Conservation (phyloP, 106 monocot species). For the Narthecium ossifragum region DNA sequence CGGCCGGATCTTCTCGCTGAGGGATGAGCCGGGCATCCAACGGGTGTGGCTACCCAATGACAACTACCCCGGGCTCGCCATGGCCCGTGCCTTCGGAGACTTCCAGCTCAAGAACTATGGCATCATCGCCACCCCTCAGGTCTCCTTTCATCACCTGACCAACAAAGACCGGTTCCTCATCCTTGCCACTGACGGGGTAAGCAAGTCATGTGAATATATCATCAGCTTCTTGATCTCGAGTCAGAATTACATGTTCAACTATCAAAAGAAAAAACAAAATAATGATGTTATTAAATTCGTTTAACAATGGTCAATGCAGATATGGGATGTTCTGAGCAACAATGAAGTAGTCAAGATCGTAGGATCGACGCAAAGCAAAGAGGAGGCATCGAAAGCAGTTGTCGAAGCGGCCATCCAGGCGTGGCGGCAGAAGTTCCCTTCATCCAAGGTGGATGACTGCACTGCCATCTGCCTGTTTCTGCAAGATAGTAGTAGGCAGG, state of each 20-base stretch:
- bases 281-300: background rate
- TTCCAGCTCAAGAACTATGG: slow-evolving; percentile 77
- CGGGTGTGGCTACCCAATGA: slow-evolving; percentile 78
- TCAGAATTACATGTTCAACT: too few species aligned
- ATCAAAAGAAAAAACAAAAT: too few species aligned
- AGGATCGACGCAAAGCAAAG: slow-evolving; percentile 21
- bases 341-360: slow-evolving; percentile 54
- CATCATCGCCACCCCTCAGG: slow-evolving; percentile 74
- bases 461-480: slow-evolving; percentile 74
- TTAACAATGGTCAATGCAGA: slow-evolving; percentile 15
- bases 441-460: slow-evolving; percentile 74
- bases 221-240: too few species aligned
- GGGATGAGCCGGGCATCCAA: slow-evolving; percentile 54
- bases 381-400: slow-evolving; percentile 61
- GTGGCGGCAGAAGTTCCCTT: slow-evolving; percentile 62
- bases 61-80: slow-evolving; percentile 83
- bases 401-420: slow-evolving; percentile 50
- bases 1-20: slow-evolving; percentile 66
- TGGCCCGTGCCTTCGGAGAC: slow-evolving; percentile 89
- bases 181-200: slow-evolving; percentile 84
- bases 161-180: slow-evolving; percentile 63
- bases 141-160: slow-evolving; percentile 43
- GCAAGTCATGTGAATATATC: too few species aligned
- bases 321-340: slow-evolving; percentile 89
- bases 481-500: slow-evolving; percentile 32